Percentiles rank a stretch among this genome's conserved stretches.
Evolutionary conservation across 2,329 filamentous ascomycete species (phyloP).

Genomic region (Rutstroemia sydowiana): DNA sequence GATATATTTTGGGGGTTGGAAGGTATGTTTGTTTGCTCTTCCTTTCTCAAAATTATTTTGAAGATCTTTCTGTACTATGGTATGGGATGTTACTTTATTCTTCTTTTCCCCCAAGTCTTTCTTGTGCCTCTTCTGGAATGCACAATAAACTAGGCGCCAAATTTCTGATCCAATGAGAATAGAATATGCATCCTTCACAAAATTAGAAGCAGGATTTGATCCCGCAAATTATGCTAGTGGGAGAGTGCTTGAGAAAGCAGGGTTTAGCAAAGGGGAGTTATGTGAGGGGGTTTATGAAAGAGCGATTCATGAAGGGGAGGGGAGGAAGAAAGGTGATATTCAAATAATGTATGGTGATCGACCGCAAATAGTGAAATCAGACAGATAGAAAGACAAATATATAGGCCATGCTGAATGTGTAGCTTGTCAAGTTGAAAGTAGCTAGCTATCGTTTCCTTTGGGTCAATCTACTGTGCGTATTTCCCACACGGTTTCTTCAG

Average conservation of each 20-base stretch:
- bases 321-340: background rate
- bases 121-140: no score
- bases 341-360: background rate
- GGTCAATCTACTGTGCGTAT: no score
- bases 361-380: background rate
- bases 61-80: background rate
- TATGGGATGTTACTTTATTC: no score
- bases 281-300: slow-evolving; percentile 5
- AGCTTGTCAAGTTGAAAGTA: no score
- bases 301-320: background rate
- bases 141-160: background rate
- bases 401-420: background rate
- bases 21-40: no score
- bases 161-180: background rate
- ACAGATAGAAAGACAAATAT: background rate
- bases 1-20: slow-evolving; percentile 4
- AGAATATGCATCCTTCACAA: background rate
- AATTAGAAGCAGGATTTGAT: slow-evolving; percentile 7
- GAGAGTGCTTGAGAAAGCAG: slow-evolving; percentile 17
- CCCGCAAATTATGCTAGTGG: slow-evolving; percentile 18
- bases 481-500: no score
- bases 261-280: slow-evolving; percentile 15
- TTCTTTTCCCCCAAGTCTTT: no score
- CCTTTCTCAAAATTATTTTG: background rate
- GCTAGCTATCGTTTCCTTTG: no score